phyloP scores from a whole-genome alignment of 1,284 basidiomycete species.

The Cutaneotrichosporon daszewskae region DNA sequence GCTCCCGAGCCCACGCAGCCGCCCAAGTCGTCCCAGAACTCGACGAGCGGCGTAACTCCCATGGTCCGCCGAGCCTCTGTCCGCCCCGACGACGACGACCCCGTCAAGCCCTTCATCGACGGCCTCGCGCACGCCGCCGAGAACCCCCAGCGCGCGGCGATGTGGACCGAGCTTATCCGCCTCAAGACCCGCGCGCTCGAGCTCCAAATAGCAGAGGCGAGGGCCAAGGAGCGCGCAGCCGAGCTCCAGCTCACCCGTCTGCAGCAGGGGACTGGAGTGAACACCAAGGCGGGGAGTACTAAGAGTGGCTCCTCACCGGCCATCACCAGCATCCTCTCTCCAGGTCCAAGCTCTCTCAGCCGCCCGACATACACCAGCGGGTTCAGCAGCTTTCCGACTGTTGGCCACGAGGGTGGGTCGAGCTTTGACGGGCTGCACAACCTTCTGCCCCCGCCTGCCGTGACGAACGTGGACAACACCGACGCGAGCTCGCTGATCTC shows the following conservation, averaged over 20 bases:
- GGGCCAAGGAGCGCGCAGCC: slow-evolving; percentile 37
- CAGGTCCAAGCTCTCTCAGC: too few relatives aligned
- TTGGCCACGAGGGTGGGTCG: too few relatives aligned
- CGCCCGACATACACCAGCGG: too few relatives aligned
- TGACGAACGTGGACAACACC: too few relatives aligned
- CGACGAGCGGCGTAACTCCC: background rate
- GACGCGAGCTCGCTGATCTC: too few relatives aligned
- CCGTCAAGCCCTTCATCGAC: slow-evolving; percentile 15
- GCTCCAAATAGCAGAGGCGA: slow-evolving; percentile 43
- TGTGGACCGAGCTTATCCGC: slow-evolving; percentile 41
- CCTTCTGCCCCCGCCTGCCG: too few relatives aligned
- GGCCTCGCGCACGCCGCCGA: slow-evolving; percentile 17
- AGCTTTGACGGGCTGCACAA: too few relatives aligned
- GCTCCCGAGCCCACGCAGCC: background rate
- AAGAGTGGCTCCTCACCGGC: too few relatives aligned
- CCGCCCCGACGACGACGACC: slow-evolving; percentile 11
- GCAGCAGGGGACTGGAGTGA: slow-evolving; percentile 8
- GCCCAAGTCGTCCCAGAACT: background rate
- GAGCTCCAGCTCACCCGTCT: slow-evolving; percentile 38
- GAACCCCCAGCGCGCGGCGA: slow-evolving; percentile 23
- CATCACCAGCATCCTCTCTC: too few relatives aligned
- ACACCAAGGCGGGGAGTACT: background rate
- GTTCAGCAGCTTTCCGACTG: too few relatives aligned
- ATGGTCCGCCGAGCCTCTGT: slow-evolving; percentile 4
- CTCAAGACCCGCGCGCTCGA: slow-evolving; percentile 39